phyloP scores from a whole-genome alignment of 257 asterid species.

The Penstemon newberryi region DNA sequence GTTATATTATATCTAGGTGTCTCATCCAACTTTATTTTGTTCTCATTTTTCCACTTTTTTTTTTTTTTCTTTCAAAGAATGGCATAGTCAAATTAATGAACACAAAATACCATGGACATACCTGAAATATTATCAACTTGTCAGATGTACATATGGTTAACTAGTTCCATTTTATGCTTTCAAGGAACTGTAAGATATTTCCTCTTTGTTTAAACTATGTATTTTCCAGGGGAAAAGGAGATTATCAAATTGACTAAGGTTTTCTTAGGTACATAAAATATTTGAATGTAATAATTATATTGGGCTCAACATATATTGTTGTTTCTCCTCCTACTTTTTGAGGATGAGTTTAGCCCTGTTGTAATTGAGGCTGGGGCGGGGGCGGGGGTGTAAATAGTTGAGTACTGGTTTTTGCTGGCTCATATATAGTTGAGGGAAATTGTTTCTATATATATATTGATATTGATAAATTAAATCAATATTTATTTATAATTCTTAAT shows the following conservation, averaged over 20 bases:
- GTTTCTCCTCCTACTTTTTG: no score
- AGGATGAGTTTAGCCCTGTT: no score
- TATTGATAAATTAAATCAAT: no score
- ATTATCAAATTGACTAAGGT: conserved; percentile 63
- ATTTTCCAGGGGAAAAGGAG: conserved; percentile 76
- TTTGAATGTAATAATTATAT: conserved; percentile 27
- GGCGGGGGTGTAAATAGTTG: no score
- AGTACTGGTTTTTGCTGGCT: no score
- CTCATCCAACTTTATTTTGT: neutral
- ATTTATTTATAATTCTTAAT: no score
- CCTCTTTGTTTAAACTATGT: conserved; percentile 16
- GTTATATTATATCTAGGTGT: neutral
- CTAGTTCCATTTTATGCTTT: no score
- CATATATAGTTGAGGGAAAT: no score
- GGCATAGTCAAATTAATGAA: neutral
- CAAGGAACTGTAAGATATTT: neutral
- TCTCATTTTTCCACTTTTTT: conserved; percentile 3
- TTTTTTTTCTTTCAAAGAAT: neutral
- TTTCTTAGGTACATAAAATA: conserved; percentile 7
- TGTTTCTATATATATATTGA: no score
- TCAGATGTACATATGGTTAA: neutral
- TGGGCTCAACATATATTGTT: neutral
- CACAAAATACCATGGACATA: neutral
- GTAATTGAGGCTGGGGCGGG: no score
- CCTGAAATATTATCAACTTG: conserved; percentile 15